Evolutionary conservation across 1,139 yeast species (phyloP).

Genomic region (Arxiozyma bovina): DNA sequence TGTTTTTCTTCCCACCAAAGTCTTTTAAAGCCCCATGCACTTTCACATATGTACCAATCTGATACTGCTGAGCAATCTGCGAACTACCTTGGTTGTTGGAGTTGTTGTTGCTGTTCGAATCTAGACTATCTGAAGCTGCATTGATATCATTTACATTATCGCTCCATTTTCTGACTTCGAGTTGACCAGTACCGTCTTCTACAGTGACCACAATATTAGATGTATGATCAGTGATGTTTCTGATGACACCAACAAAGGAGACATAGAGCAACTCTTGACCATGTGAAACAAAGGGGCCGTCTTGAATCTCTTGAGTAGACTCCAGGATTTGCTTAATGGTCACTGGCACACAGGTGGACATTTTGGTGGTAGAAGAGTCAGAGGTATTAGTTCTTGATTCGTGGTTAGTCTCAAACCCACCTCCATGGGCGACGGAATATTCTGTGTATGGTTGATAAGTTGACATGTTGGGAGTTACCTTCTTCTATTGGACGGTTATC

Average conservation of each 20-base stretch:
- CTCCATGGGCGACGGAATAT: conserved; percentile 26
- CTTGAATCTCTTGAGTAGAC: conserved; percentile 58
- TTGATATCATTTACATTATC: conserved; percentile 40
- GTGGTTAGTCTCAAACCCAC: conserved; percentile 24
- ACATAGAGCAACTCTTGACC: conserved; percentile 55
- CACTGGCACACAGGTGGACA: conserved; percentile 56
- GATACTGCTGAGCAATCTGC: conserved; percentile 27
- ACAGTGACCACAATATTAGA: conserved; percentile 46
- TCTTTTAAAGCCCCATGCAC: conserved; percentile 67
- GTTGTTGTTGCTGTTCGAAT: conserved; percentile 26
- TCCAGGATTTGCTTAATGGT: conserved; percentile 72
- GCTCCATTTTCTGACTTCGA: conserved; percentile 64
- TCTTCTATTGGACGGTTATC: too few species aligned
- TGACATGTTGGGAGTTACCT: not conserved
- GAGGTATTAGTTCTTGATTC: conserved; percentile 26
- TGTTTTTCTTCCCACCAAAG: conserved; percentile 55
- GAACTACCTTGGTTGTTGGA: conserved; percentile 30
- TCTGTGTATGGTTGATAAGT: conserved; percentile 30
- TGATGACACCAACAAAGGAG: conserved; percentile 55
- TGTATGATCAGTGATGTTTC: conserved; percentile 50
- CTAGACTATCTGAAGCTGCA: conserved; percentile 24
- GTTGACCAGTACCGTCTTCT: conserved; percentile 81
- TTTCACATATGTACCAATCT: conserved; percentile 49
- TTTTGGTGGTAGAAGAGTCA: conserved; percentile 22
- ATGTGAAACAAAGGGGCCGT: conserved; percentile 63